phyloP scores from a whole-genome alignment of 495 filamentous ascomycete genomes.

The Hyaloscypha hepaticicola region DNA sequence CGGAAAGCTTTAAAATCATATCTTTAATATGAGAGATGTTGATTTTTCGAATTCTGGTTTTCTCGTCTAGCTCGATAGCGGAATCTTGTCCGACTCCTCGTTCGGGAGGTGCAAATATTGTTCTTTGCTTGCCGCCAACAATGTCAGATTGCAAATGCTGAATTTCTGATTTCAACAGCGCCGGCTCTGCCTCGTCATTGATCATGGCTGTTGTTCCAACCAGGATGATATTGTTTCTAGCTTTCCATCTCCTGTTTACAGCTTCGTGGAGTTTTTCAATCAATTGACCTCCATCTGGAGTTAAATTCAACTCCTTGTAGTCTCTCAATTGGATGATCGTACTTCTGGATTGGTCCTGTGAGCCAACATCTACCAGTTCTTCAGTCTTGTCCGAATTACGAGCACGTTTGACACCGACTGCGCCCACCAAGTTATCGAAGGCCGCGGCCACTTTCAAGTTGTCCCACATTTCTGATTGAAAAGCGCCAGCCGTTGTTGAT shows the following conservation, averaged over 20 bases:
- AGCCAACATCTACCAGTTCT: background rate
- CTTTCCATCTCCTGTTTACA: slow-evolving; percentile 65
- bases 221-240: slow-evolving; percentile 70
- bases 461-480: slow-evolving; percentile 30
- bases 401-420: slow-evolving; percentile 31
- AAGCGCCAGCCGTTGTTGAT: background rate
- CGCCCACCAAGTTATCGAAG: slow-evolving; percentile 30
- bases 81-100: slow-evolving; percentile 23
- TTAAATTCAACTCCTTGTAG: slow-evolving; percentile 68
- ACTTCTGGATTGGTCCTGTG: slow-evolving; percentile 31
- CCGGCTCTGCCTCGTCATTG: slow-evolving; percentile 15
- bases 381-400: slow-evolving; percentile 38
- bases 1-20: slow-evolving; percentile 43
- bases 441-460: slow-evolving; percentile 37
- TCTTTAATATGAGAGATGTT: slow-evolving; percentile 70
- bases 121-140: slow-evolving; percentile 39
- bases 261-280: slow-evolving; percentile 64
- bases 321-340: slow-evolving; percentile 78
- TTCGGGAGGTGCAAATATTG: slow-evolving; percentile 50
- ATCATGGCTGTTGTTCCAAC: slow-evolving; percentile 59
- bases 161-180: slow-evolving; percentile 27
- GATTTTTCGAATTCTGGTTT: slow-evolving; percentile 54
- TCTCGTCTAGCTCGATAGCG: slow-evolving; percentile 37
- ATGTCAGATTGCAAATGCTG: slow-evolving; percentile 39
- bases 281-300: slow-evolving; percentile 60